Conservation (phyloP, 257 asterid genomes). For the Marsdenia floribunda region DNA sequence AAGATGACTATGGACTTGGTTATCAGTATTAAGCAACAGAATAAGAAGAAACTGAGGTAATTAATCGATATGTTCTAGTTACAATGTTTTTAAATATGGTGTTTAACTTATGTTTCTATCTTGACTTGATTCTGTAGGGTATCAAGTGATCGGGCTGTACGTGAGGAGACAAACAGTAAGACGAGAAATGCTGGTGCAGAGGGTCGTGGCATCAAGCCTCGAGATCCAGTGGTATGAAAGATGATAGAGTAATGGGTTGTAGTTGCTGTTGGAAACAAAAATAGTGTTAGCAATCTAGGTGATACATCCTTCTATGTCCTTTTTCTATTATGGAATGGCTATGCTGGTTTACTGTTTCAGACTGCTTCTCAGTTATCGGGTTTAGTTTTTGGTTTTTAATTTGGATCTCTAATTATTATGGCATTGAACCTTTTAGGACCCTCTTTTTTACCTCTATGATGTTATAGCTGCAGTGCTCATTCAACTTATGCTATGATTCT, state of each 20-base stretch:
- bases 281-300: slow-evolving; percentile 32
- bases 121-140: slow-evolving; percentile 39
- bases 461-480: neutral
- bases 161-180: slow-evolving; percentile 55
- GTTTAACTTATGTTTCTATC: slow-evolving; percentile 16
- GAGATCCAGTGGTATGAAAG: slow-evolving; percentile 26
- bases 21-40: slow-evolving; percentile 62
- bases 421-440: slow-evolving; percentile 42
- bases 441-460: slow-evolving; percentile 4
- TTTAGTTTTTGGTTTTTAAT: slow-evolving; percentile 22
- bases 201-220: slow-evolving; percentile 58
- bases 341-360: slow-evolving; percentile 43
- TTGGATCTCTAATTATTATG: slow-evolving; percentile 29
- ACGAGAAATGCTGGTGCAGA: slow-evolving; percentile 39
- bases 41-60: slow-evolving; percentile 55
- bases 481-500: slow-evolving; percentile 3
- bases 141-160: slow-evolving; percentile 40
- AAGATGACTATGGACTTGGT: slow-evolving; percentile 77
- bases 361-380: slow-evolving; percentile 41
- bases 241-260: slow-evolving; percentile 28
- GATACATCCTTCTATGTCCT: slow-evolving; percentile 29
- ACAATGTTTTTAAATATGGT: slow-evolving; percentile 11
- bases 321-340: slow-evolving; percentile 29
- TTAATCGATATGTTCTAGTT: slow-evolving; percentile 8
- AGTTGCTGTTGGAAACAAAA: slow-evolving; percentile 29